Percentiles rank a stretch among this genome's conserved stretches.
phyloP scores from a whole-genome alignment of 2,329 filamentous ascomycete genomes.

The Talaromyces sp. region DNA sequence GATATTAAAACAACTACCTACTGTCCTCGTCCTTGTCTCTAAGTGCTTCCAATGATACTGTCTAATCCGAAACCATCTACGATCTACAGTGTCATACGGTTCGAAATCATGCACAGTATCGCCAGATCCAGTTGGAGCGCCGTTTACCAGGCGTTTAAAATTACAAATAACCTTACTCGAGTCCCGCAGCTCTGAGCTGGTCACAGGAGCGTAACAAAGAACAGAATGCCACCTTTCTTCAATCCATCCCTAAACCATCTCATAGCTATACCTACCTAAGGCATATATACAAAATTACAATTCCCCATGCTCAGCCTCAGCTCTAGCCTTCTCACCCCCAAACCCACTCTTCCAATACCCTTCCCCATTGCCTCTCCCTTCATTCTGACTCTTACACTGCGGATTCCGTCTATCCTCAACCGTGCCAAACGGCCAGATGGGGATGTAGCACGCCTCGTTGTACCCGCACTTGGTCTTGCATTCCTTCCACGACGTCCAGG shows the following conservation, averaged over 20 bases:
- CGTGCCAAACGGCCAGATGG: slow-evolving; percentile 62
- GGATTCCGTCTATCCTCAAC: slow-evolving; percentile 56
- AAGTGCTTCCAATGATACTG: too few relatives aligned
- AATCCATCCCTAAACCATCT: too few relatives aligned
- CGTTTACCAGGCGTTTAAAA: too few relatives aligned
- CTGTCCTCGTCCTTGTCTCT: too few relatives aligned
- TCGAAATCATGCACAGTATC: too few relatives aligned
- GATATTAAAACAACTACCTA: too few relatives aligned
- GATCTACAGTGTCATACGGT: too few relatives aligned
- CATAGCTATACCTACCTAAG: background rate
- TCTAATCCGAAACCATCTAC: too few relatives aligned
- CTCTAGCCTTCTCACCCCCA: background rate
- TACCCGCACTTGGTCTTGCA: slow-evolving; percentile 52
- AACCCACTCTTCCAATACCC: slow-evolving; percentile 13
- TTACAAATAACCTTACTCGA: too few relatives aligned
- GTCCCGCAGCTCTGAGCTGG: too few relatives aligned
- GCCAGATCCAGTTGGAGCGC: too few relatives aligned
- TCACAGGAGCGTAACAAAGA: too few relatives aligned
- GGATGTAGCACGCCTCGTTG: slow-evolving; percentile 60
- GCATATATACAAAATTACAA: background rate
- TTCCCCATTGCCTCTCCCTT: background rate
- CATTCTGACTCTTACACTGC: slow-evolving; percentile 39
- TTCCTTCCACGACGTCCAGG: slow-evolving; percentile 62
- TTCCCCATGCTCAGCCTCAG: slow-evolving; percentile 2
- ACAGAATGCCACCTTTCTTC: background rate